Base-by-base conservation (phyloP, 805 yeast species). In the Lachancea nothofagi region DNA sequence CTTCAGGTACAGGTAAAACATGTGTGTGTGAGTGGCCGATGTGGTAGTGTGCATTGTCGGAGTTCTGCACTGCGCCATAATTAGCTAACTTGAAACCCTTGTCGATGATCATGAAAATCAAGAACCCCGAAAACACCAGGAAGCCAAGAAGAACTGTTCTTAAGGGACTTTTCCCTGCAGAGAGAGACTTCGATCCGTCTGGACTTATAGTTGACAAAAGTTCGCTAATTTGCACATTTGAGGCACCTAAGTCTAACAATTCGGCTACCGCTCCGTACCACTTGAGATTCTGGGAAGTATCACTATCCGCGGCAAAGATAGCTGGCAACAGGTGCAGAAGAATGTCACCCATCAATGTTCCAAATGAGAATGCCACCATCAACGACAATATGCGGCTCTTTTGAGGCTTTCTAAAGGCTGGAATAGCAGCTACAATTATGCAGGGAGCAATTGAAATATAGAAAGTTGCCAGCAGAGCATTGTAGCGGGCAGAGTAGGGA, bases 311-410 rank as follows among this genome's bases (percentile, higher is more conserved):
- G 7, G 29, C 12, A 27, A 38, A 80, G 1, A 79, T 74, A 51
- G 80, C 83, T 3, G 93, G 93, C 33, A 83, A 59, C 43, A 83
- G 54, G 57, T 83, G 93, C 31, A 83, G 56, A 46, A 83, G 80
- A 1, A 82, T 77, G 54, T 83, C 90, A 32, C 90, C 90, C 25
- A 83, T 61, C 27, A 83, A 63, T 1, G 89, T 84, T 32, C 93
- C 93, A 34, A 78, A 72, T 10, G 90, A 89, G 62, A 83, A 82
- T 32, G 85, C 68, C 1, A 82, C 84, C 40, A 83, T 58, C 19
- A 74, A 54, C 7, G 77, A 66, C 26, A 80, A 61, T 23, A 46
- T 15, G 12, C 29, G n/a, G 32, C 44, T 35, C 21, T 38, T 33
- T 23, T 38, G 43, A 22, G 37, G 30, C n/a, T 29, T 34, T 20